Evolutionary conservation across 768 basidiomycete species (phyloP), one percentile per base, ranked within the genome.

Genomic region (Russula foetens): DNA sequence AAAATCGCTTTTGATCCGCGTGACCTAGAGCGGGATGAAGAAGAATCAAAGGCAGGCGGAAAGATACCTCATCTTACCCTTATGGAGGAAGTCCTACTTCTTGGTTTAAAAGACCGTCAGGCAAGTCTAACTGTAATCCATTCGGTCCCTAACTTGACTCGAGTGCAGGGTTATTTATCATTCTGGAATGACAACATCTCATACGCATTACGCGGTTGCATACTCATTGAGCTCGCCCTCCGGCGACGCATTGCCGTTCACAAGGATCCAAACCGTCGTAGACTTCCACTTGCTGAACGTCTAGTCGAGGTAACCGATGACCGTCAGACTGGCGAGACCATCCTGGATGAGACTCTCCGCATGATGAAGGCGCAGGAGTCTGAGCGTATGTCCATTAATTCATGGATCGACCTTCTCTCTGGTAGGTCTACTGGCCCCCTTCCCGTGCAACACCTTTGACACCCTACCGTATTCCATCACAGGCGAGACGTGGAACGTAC

Each of bases 171-270:
- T 38, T 97, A 98, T 73, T 84, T 98, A 41, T 96, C 93, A 1
- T 98, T 98, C 71, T 98, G 96, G 96, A 98, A 98, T 75, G 96
- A 99, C 79, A 98, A 98, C 75, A 99, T 99, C 66, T 97, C 94
- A 0, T 99, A 99, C 74, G 95, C 96, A 15, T 81, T 99, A 2
- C 85, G 97, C n/a, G 97, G 97, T 5, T 98, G 96, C 72, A 98
- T 99, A 68, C 83, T 99, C 63, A 88, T 98, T 57, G 96, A 99
- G 71, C 87, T 99, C 61, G 95, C 96, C 0, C 82, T 99, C n/a
- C 84, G 96, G 44, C 81, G 93, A 59, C 83, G 97, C 41, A 97
- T 99, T 73, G 93, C 91, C 3, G 82, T 98, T 61, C 88, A 93
- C 53, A 82, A 82, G 66, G 96, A 98, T 69, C 85, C 89, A 9